Evolutionary conservation across 495 filamentous ascomycete genomes (phyloP), one percentile per base, ranked within the genome.

Genomic region (Hypomontagnella monticulosa): DNA sequence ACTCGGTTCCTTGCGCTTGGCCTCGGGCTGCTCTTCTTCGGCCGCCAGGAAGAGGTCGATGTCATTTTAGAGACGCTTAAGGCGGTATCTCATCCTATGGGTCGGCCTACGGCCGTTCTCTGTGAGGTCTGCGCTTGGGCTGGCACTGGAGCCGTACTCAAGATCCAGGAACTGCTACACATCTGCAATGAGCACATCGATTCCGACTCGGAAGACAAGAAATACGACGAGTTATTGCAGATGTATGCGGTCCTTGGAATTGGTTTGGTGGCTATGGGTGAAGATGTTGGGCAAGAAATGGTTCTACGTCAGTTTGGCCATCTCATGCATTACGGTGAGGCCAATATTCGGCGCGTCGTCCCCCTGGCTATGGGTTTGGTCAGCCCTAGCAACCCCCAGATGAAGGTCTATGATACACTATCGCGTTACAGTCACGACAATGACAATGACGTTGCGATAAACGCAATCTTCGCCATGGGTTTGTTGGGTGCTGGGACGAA

Each of bases 381-480:
- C 71, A 95, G 91, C 78, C 93, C 95, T 20, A 96, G 92, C 80
- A 99, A 98, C 79, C 95, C 95, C 6, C 96, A 98, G 75, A 99
- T 99, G 94, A 99, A 98, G 82, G 90, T 99, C 33, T 99, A 99
- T 79, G 95, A 99, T 73, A 98, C 95, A 0, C 79, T 99, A 16
- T 98, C 96, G n/a, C 84, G 95, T 63, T 99, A 99, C 80, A 94
- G 89, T 64, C 95, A 99, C 84, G 95, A 99, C 80, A 99, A 96
- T 68, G 95, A 99, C 81, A 96, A 95, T 73, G 95, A 99, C 69
- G 95, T 99, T 36, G 95, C 95, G 23, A 87, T 99, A 74, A 99
- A 97, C 71, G 93, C 95, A 74, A 98, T 99, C 73, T 97, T 99
- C 71, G 93, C 95, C 67, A 99, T 99, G 95, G 95, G 95, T 75